phyloP scores from a whole-genome alignment of 371 early-diverging fungal genomes.

The Mucor irregularis region DNA sequence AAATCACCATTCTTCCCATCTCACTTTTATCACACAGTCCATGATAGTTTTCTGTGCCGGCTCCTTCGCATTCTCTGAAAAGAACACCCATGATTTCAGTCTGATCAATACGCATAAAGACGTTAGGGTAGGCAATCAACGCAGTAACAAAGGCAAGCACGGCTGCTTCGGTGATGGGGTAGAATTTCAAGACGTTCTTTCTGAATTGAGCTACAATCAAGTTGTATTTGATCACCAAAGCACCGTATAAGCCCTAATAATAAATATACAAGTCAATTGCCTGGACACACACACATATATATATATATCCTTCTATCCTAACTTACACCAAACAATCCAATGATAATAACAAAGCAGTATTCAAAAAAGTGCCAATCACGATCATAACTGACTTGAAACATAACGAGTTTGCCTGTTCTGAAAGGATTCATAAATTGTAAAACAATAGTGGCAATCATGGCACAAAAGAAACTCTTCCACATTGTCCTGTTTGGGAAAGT shows the following conservation, averaged over 20 bases:
- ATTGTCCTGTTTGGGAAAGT: constrained; percentile 94
- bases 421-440: constrained; percentile 92
- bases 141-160: constrained; percentile 75
- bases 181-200: constrained; percentile 59
- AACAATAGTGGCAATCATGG: constrained; percentile 88
- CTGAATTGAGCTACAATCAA: constrained; percentile 70
- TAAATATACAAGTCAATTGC: not conserved
- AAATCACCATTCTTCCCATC: constrained; percentile 48
- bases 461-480: constrained; percentile 94
- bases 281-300: no score
- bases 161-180: constrained; percentile 77
- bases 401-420: constrained; percentile 90
- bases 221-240: constrained; percentile 82
- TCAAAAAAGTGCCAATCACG: constrained; percentile 91
- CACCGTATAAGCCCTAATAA: constrained; percentile 83
- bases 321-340: constrained; percentile 89
- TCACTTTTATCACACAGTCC: constrained; percentile 59
- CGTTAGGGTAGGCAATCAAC: constrained; percentile 74
- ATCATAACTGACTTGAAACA: constrained; percentile 93
- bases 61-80: constrained; percentile 82
- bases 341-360: constrained; percentile 74
- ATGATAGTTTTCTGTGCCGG: constrained; percentile 56
- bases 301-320: not conserved
- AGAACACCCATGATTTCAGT: constrained; percentile 82
- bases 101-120: constrained; percentile 84